Evolutionary conservation across 495 filamentous ascomycete genomes (phyloP).

Genomic region (Aspergillus diversus): DNA sequence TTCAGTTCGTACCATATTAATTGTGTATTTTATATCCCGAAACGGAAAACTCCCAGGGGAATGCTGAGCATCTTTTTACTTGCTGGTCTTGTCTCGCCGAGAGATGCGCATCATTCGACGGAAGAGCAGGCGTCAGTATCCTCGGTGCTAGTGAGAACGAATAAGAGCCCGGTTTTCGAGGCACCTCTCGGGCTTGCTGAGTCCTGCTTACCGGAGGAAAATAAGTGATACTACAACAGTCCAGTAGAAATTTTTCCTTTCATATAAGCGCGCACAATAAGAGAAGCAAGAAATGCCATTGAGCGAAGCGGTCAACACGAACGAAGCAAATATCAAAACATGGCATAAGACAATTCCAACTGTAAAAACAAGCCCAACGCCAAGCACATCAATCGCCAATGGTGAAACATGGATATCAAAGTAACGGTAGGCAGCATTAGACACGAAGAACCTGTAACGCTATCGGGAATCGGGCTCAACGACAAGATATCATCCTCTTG

Average conservation of each 20-base stretch:
- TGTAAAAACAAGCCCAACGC: slow-evolving; percentile 34
- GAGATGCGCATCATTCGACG: no score
- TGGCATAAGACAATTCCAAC: slow-evolving; percentile 6
- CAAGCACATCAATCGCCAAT: slow-evolving; percentile 41
- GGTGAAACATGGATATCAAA: slow-evolving; percentile 46
- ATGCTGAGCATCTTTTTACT: no score
- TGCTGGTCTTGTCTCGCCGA: no score
- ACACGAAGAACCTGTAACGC: slow-evolving; percentile 24
- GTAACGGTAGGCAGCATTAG: slow-evolving; percentile 17
- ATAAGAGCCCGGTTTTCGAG: no score
- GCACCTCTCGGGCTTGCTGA: no score
- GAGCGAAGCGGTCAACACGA: background rate
- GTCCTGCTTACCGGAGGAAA: no score
- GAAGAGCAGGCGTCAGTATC: no score
- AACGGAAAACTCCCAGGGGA: no score
- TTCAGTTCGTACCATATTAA: no score
- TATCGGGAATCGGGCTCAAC: slow-evolving; percentile 27
- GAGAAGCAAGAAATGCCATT: slow-evolving; percentile 17
- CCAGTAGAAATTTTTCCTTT: background rate
- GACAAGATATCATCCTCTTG: slow-evolving; percentile 15
- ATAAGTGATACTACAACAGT: background rate
- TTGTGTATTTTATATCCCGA: background rate
- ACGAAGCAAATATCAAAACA: slow-evolving; percentile 13
- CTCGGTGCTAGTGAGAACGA: no score
- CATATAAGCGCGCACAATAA: background rate